phyloP scores from a whole-genome alignment of 2,329 filamentous ascomycete genomes.

The Fusarium xylarioides region DNA sequence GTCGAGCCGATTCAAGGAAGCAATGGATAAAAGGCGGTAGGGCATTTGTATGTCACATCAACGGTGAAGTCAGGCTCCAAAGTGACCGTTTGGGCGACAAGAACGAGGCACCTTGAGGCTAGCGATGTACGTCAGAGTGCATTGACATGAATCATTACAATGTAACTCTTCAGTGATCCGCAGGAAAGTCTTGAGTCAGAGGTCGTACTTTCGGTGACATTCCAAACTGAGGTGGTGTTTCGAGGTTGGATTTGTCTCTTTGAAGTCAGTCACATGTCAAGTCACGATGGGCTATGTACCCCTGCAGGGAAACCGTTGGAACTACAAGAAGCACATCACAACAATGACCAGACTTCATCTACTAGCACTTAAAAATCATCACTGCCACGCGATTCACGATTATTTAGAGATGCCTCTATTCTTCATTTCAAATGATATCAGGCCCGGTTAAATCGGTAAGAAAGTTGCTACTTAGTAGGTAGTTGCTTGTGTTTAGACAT shows the following conservation, averaged over 20 bases:
- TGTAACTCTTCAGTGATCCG: not conserved
- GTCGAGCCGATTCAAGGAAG: slow-evolving; percentile 1
- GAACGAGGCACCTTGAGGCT: not conserved
- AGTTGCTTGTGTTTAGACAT: not conserved
- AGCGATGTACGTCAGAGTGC: slow-evolving; percentile 12
- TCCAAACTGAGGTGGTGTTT: not conserved
- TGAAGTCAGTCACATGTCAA: slow-evolving; percentile 34
- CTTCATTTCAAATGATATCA: not conserved
- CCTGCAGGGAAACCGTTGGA: not conserved
- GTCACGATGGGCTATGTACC: slow-evolving; percentile 19
- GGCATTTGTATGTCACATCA: not conserved
- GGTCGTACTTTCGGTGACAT: not conserved
- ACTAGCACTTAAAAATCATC: not conserved
- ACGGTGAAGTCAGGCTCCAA: slow-evolving; percentile 21
- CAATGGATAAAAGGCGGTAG: not conserved
- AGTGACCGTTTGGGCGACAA: slow-evolving; percentile 22
- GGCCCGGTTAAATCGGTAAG: not conserved
- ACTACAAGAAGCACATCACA: not conserved
- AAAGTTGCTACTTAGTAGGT: not conserved
- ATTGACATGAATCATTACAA: slow-evolving; percentile 1
- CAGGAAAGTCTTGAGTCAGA: slow-evolving; percentile 2
- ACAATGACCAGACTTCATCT: not conserved
- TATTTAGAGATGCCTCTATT: not conserved
- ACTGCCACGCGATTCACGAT: not conserved
- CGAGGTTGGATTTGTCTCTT: not conserved